Conservation (phyloP, 768 basidiomycete genomes). For the Flagelloscypha sp. region DNA sequence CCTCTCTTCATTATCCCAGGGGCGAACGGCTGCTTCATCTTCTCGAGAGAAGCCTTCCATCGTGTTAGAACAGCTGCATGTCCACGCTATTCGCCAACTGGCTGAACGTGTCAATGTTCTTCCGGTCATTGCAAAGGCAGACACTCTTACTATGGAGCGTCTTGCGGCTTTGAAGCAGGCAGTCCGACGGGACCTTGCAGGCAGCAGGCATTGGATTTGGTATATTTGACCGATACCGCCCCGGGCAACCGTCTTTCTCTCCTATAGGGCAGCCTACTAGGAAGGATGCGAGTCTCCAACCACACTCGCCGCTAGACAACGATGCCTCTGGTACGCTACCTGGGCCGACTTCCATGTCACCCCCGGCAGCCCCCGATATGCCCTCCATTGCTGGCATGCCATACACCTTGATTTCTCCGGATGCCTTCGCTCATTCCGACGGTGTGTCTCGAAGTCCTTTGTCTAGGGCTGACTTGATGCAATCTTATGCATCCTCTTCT, state of each 20-base stretch:
- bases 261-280: slow-evolving; percentile 8
- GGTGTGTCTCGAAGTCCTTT: slow-evolving; percentile 52
- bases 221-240: slow-evolving; percentile 73
- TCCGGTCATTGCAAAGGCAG: slow-evolving; percentile 76
- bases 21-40: slow-evolving; percentile 59
- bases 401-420: slow-evolving; percentile 80
- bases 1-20: slow-evolving; percentile 59
- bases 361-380: slow-evolving; percentile 59
- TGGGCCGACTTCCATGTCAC: no score
- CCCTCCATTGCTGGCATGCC: slow-evolving; percentile 60
- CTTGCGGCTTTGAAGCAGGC: slow-evolving; percentile 73
- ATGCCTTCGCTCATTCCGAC: slow-evolving; percentile 78
- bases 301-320: no score
- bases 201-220: slow-evolving; percentile 84
- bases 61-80: no score
- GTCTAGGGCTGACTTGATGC: slow-evolving; percentile 64
- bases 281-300: no score
- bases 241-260: slow-evolving; percentile 37
- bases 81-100: slow-evolving; percentile 69
- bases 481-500: slow-evolving; percentile 46
- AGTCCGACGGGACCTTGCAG: slow-evolving; percentile 71
- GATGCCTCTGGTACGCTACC: no score
- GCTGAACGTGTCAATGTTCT: slow-evolving; percentile 82
- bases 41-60: no score
- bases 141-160: slow-evolving; percentile 75